Evolutionary conservation across 2,329 filamentous ascomycete species (phyloP), one percentile per base, ranked within the genome.

Genomic region (Claviceps maximensis): DNA sequence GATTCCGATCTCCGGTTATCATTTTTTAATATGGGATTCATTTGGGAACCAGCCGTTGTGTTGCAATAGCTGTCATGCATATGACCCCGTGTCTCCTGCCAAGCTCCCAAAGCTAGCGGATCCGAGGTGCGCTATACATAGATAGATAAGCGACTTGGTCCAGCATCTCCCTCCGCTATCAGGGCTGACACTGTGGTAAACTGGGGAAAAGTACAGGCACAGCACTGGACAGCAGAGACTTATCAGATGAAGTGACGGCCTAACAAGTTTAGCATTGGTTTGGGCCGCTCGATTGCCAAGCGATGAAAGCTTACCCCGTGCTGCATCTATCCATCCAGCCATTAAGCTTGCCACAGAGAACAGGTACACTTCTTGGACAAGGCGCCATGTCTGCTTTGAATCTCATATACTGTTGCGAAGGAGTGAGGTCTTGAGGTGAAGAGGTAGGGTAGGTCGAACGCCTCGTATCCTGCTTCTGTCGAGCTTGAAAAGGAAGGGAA

Each of bases 121-220:
- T 50, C 50, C 53, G 25, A 50, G 15, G 42, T 50, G 53, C 47
- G 49, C 44, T 47, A 33, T 44, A 47, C 23, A 45, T 15, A 23
- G 15, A 33, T 44, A 47, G 31, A 45, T 15, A 23, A n/a, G 42
- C 17, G n/a, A 27, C 38, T n/a, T 23, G 13, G 31, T 44, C 31
- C 46, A 41, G 31, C 50, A 33, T 46, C n/a, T 52, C 49, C 48
- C 46, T 41, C 40, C 38, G 47, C 53, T 33, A 40, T 47, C 40
- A 29, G 46, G 50, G 12, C 40, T 33, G 46, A 21, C 53, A 46
- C 47, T 50, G 50, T 31, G 40, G 19, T 15, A 19, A n/a, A n/a
- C n/a, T 41, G 7, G 9, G 12, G 17, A 41, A 46, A 36, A 47
- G 15, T 21, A 9, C 42, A 33, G 10, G 31, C 33, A 45, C 36